phyloP scores from a whole-genome alignment of 352 stramenopile species.

The Globisporangium canariense region DNA sequence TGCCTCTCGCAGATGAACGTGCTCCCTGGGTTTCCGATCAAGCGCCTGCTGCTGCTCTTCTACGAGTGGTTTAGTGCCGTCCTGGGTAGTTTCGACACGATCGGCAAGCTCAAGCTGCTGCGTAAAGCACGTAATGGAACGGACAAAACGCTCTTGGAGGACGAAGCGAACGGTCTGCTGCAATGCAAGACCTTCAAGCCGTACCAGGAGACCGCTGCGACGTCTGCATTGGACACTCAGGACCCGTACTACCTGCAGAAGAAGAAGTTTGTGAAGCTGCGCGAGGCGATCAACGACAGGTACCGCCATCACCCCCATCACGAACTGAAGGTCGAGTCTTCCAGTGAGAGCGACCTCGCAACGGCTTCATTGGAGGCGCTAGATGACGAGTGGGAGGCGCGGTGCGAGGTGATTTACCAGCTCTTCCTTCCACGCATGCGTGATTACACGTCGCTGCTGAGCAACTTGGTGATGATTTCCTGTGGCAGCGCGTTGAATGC shows the following conservation, averaged over 20 bases:
- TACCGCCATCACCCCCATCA: slow-evolving; percentile 66
- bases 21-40: slow-evolving; percentile 73
- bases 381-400: slow-evolving; percentile 73
- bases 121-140: slow-evolving; percentile 39
- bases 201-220: slow-evolving; percentile 41
- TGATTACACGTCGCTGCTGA: slow-evolving; percentile 64
- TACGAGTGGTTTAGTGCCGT: slow-evolving; percentile 66
- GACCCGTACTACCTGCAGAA: slow-evolving; percentile 73
- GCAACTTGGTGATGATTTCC: slow-evolving; percentile 62
- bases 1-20: slow-evolving; percentile 68
- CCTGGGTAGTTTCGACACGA: slow-evolving; percentile 45
- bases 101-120: slow-evolving; percentile 51
- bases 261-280: slow-evolving; percentile 62
- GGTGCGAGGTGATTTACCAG: slow-evolving; percentile 67
- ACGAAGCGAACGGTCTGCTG: slow-evolving; percentile 44
- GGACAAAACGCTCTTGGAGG: slow-evolving; percentile 42
- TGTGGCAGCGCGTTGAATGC: slow-evolving; percentile 65
- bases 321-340: slow-evolving; percentile 44
- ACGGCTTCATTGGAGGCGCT: slow-evolving; percentile 38
- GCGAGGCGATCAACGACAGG: slow-evolving; percentile 64
- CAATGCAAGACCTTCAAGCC: slow-evolving; percentile 71
- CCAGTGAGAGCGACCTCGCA: slow-evolving; percentile 45
- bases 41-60: slow-evolving; percentile 68
- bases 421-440: slow-evolving; percentile 68
- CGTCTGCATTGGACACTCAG: slow-evolving; percentile 45